Percentiles rank a stretch among this genome's conserved stretches.
Conservation (phyloP, 2,329 filamentous ascomycete genomes). For the Fusarium sp. region DNA sequence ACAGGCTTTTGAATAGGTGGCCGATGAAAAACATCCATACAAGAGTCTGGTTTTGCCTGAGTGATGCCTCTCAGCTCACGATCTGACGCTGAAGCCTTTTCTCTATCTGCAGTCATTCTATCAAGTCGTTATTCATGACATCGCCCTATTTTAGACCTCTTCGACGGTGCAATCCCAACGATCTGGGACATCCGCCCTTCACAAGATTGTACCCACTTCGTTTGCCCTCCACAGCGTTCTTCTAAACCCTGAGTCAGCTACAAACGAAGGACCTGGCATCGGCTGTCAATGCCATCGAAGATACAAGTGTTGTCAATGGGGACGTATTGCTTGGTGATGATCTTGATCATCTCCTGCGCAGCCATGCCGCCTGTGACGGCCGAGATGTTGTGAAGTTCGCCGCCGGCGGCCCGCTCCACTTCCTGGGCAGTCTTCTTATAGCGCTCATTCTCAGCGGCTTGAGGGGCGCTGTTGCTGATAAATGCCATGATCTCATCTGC, state of each 20-base stretch:
- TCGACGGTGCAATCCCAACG: neutral
- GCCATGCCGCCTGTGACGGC: conserved; percentile 91
- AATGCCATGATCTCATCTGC: conserved; percentile 68
- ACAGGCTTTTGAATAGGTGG: no score
- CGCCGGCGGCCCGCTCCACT: conserved; percentile 82
- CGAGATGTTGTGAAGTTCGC: conserved; percentile 93
- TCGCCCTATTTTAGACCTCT: neutral
- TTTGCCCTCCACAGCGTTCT: neutral
- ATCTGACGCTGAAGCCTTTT: neutral
- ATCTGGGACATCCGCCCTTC: neutral
- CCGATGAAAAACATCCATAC: neutral
- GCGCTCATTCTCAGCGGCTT: conserved; percentile 65
- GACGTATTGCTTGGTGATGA: conserved; percentile 81
- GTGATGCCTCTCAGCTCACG: neutral
- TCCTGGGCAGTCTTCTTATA: conserved; percentile 73
- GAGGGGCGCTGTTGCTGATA: conserved; percentile 61
- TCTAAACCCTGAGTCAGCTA: conserved; percentile 46
- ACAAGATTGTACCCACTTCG: neutral
- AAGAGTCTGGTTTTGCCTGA: conserved; percentile 1
- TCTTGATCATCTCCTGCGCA: conserved; percentile 97
- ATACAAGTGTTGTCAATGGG: conserved; percentile 80
- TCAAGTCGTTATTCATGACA: conserved; percentile 28
- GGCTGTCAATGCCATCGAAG: conserved; percentile 77
- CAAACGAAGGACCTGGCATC: conserved; percentile 71
- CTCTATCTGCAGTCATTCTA: conserved; percentile 29